A percentile compares a stretch with the other conserved stretches of the same genome.
These are phyloP conservation scores for Myotisia sp. DNA, from an alignment of 2,329 filamentous ascomycete species.

Conservation along the genomic window DNA sequence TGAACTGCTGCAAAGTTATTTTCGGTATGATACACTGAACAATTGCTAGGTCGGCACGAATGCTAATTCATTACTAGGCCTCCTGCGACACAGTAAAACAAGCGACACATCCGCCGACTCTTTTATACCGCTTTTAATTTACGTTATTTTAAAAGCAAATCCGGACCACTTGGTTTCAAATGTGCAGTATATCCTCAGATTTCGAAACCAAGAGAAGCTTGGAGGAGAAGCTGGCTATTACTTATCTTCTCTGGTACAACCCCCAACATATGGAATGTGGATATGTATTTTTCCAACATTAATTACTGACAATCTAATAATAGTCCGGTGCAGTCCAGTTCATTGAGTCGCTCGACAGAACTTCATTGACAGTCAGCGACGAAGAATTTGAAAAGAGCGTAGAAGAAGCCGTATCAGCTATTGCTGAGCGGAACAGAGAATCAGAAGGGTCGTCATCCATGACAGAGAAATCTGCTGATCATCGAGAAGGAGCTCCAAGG, in stretches of 20 bases:
- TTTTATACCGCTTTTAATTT: constrained; percentile 89
- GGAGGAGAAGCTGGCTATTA: constrained; percentile 98
- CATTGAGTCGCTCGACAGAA: constrained; percentile 89
- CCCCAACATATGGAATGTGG: too few species aligned
- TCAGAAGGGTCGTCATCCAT: constrained; percentile 33
- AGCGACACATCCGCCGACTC: constrained; percentile 85
- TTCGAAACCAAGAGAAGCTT: constrained; percentile 93
- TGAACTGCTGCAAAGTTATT: constrained; percentile 99
- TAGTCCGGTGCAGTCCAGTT: constrained; percentile 72
- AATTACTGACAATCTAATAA: constrained; percentile 5
- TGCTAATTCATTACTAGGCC: constrained; percentile 34
- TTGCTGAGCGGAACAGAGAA: constrained; percentile 72
- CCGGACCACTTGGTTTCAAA: constrained; percentile 94
- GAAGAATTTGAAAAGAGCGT: constrained; percentile 93
- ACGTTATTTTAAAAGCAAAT: constrained; percentile 86
- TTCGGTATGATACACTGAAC: constrained; percentile 49
- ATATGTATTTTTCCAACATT: constrained; percentile 1
- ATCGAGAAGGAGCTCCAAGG: constrained; percentile 43
- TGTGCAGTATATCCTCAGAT: constrained; percentile 92
- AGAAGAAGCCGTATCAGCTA: constrained; percentile 89
- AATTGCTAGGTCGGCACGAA: constrained; percentile 1
- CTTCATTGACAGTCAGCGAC: constrained; percentile 80
- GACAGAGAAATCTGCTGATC: constrained; percentile 34
- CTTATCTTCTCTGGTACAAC: constrained; percentile 68
- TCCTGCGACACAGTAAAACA: constrained; percentile 79